phyloP scores from a whole-genome alignment of 2,329 filamentous ascomycete species.

The Lachnellula occidentalis region DNA sequence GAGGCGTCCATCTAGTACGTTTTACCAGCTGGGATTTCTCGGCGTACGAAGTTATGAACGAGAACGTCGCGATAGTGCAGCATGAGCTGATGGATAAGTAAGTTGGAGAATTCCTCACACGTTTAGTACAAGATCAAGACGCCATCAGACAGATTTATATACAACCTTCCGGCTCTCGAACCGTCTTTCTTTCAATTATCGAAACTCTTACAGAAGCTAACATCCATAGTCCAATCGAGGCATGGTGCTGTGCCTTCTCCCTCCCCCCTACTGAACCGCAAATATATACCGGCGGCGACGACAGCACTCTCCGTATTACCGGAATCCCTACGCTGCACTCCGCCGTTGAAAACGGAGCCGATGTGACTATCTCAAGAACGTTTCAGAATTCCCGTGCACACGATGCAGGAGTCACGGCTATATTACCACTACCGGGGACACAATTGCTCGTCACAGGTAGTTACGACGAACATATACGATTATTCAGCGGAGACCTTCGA shows the following conservation, averaged over 20 bases:
- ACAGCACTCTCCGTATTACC: constrained; percentile 34
- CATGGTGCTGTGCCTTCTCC: constrained; percentile 66
- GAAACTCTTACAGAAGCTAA: not conserved
- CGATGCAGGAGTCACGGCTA: constrained; percentile 80
- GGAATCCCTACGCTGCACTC: not conserved
- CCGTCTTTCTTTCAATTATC: not conserved
- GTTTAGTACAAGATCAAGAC: not conserved
- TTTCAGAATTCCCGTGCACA: constrained; percentile 43
- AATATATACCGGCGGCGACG: constrained; percentile 69
- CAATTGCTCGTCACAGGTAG: constrained; percentile 73
- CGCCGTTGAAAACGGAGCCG: not conserved
- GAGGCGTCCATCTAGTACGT: constrained; percentile 12
- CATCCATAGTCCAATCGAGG: constrained; percentile 46
- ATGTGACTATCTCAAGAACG: not conserved
- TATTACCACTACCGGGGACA: constrained; percentile 59
- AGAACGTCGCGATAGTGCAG: constrained; percentile 8
- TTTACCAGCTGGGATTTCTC: constrained; percentile 12
- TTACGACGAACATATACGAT: constrained; percentile 79
- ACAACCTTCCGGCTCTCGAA: not conserved
- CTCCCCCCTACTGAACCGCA: constrained; percentile 18
- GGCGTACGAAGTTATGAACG: constrained; percentile 8
- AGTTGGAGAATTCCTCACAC: not conserved
- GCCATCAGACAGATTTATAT: not conserved
- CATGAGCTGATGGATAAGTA: constrained; percentile 6
- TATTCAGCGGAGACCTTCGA: constrained; percentile 39